Evolutionary conservation across 768 basidiomycete genomes (phyloP), one percentile per base, ranked within the genome.

Genomic region (Mycena latifolia): DNA sequence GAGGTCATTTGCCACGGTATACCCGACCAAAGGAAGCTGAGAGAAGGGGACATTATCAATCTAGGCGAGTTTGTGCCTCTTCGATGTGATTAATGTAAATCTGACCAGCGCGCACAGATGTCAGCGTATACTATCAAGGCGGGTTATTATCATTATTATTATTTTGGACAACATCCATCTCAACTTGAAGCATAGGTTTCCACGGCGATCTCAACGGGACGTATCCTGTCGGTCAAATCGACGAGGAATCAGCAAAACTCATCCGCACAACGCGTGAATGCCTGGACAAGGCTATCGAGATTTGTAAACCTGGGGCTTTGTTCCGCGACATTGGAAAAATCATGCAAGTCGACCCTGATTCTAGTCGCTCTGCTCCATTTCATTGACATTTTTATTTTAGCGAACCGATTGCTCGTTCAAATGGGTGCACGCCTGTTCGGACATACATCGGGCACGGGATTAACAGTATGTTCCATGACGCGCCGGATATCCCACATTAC

Each of bases 1-100:
- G 97, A 99, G 78, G 92, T 88, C 57, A 96, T 99, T 72, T 99
- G 98, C 77, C 98, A 99, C 77, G 98, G 97, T 61, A 96, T 97
- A 66, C 96, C 96, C 39, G 95, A 97, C 80, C 85, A 92, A 74
- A 81, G 93, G 67, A 91, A 89, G 72, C 78, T 96, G 70, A 85
- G 85, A 72, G 94, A 98, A 69, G 98, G 98, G 18, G 98, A 99
- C 79, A 99, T 99, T 70, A 82, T 99, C 76, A 99, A 99, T 79
- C 89, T 99, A 55, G 96, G 93, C 91, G 67, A 64, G 83, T 75
- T n/a, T 56, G 43, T 64, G 29, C 55, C 56, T 9, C 67, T 52
- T 55, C 20, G 55, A n/a, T n/a, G n/a, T n/a, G n/a, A n/a, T 45
- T 60, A 37, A 45, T 59, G 41, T 47, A 58, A 63, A 48, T 33